phyloP scores from a whole-genome alignment of 257 asterid genomes.

The Linderniella brevidens region DNA sequence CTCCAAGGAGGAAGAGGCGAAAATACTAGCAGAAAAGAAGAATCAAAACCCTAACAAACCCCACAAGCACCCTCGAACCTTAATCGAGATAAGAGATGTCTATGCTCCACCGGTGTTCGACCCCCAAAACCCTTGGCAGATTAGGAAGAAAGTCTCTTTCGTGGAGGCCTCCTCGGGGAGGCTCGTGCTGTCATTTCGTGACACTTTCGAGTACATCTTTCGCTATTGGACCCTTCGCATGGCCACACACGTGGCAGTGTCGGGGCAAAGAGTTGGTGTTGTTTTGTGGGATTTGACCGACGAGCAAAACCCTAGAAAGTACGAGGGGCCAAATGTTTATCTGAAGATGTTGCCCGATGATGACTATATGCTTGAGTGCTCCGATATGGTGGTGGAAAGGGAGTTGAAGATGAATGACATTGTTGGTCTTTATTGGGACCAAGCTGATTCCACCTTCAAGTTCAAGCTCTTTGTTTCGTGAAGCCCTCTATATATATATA shows the following conservation, averaged over 20 bases:
- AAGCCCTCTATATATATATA: no score
- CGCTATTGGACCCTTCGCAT: constrained; percentile 27
- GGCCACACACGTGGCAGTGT: constrained; percentile 19
- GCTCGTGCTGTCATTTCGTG: constrained; percentile 16
- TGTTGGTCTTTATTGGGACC: constrained; percentile 34
- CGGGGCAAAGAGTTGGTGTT: constrained; percentile 20
- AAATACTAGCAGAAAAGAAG: neutral
- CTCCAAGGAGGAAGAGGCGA: constrained; percentile 19
- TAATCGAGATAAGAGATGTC: constrained; percentile 32
- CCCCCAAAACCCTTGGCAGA: constrained; percentile 32
- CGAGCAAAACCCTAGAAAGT: constrained; percentile 15
- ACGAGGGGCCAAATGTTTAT: constrained; percentile 12
- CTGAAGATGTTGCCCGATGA: constrained; percentile 21
- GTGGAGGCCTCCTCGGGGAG: constrained; percentile 18
- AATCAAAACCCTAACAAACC: neutral
- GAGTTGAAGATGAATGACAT: constrained; percentile 21
- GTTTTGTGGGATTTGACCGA: constrained; percentile 38
- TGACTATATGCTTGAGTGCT: constrained; percentile 18
- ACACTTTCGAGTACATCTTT: constrained; percentile 27
- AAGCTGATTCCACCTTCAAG: no score
- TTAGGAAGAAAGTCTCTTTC: constrained; percentile 22
- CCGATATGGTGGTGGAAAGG: constrained; percentile 24
- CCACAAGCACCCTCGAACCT: constrained; percentile 10
- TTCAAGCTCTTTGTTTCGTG: no score
- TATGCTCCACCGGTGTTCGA: constrained; percentile 18